Evolutionary conservation across 2,329 filamentous ascomycete genomes (phyloP), one percentile per base, ranked within the genome.

Genomic region (Arthrobotrys iridis): DNA sequence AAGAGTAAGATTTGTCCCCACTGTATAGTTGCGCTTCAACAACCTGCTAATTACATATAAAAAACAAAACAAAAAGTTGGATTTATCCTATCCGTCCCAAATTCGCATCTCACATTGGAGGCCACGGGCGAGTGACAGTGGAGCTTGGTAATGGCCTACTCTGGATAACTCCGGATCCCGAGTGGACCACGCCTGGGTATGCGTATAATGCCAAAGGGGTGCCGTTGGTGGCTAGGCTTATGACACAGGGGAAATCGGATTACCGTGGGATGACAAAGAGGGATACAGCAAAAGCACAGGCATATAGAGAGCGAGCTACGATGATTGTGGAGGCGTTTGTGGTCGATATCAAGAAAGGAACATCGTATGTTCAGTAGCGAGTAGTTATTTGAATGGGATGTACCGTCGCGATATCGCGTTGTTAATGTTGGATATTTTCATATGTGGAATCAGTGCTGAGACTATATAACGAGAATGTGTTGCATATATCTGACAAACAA

Each of bases 311-410:
- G 10, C 1, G 10, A 15, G 24, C 41, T 15, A 66, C 33, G 11
- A 57, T 75, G 20, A 59, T 68, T 46, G 11, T 59, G 10, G 71
- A 68, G 15, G 71, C 46, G 0, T 68, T 75, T 45, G 57, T 68
- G 4, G 71, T 75, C 1, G 57, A 68, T 45, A 35, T 67, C 13
- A 20, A 33, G 11, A 43, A 46, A 8, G 41, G 50, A 13, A 43
- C n/a, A 22, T 50, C 59, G 1, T 73, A 73, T 33, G 11, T 28
- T 8, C 60, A 65, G 15, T 73, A 45, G 11, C 15, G 3, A 57
- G n/a, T n/a, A n/a, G n/a, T n/a, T n/a, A n/a, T n/a, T n/a, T n/a
- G n/a, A n/a, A n/a, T n/a, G n/a, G n/a, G n/a, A n/a, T n/a, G n/a
- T n/a, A n/a, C n/a, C n/a, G n/a, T n/a, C n/a, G n/a, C n/a, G n/a